phyloP scores from a whole-genome alignment of 257 asterid genomes.

The Solanum medicagineum region DNA sequence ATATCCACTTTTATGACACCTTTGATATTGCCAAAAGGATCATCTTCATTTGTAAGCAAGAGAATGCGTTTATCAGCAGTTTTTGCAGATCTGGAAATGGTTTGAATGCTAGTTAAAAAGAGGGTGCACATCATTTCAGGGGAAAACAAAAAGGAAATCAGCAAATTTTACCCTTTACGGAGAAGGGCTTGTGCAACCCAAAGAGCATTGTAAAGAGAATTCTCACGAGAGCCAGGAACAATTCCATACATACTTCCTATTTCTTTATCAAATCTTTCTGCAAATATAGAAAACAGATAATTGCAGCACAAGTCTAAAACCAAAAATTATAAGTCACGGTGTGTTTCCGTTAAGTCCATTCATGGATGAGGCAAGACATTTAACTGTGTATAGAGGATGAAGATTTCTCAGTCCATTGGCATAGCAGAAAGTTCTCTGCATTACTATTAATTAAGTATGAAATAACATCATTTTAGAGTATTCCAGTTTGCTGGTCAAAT shows the following conservation, averaged over 20 bases:
- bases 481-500: neutral
- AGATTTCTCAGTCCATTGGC: neutral
- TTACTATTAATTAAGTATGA: neutral
- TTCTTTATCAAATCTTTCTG: conserved; percentile 64
- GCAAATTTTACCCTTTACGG: conserved; percentile 66
- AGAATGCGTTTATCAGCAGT: conserved; percentile 77
- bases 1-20: conserved; percentile 86
- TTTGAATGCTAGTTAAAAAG: conserved; percentile 1
- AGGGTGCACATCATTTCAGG: neutral
- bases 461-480: neutral
- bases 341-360: neutral
- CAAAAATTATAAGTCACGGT: neutral
- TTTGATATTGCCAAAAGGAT: conserved; percentile 78
- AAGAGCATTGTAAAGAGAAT: conserved; percentile 86
- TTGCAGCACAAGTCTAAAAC: neutral
- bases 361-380: neutral
- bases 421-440: neutral
- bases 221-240: conserved; percentile 77
- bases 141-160: neutral
- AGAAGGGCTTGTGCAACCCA: conserved; percentile 96
- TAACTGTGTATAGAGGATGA: neutral
- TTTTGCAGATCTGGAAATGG: conserved; percentile 55
- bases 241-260: conserved; percentile 86
- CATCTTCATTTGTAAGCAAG: conserved; percentile 89
- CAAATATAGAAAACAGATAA: conserved; percentile 10